Evolutionary conservation across 2,329 filamentous ascomycete species (phyloP).

Genomic region (Fusarium pseudocircinatum): DNA sequence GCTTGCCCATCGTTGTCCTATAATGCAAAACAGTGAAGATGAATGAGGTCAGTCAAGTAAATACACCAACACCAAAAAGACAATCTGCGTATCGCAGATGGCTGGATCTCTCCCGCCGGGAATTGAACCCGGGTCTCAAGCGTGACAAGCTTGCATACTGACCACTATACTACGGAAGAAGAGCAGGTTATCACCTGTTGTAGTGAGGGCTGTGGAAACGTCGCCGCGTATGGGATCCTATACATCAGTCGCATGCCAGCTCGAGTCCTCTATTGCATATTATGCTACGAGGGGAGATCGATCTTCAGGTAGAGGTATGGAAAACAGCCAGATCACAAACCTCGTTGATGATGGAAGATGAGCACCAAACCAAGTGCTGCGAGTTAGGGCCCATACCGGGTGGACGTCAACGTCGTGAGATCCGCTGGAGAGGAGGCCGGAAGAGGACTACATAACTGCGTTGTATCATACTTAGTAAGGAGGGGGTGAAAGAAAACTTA

Average conservation of each 20-base stretch:
- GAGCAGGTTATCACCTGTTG: neutral
- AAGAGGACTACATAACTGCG: no score
- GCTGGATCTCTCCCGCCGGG: neutral
- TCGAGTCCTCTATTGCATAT: neutral
- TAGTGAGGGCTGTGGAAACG: neutral
- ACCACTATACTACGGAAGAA: neutral
- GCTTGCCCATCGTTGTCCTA: neutral
- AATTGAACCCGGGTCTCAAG: neutral
- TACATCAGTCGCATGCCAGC: neutral
- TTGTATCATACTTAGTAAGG: no score
- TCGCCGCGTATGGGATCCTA: neutral
- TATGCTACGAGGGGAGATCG: neutral
- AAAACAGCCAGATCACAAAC: neutral
- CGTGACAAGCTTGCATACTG: neutral
- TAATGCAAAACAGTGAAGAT: neutral
- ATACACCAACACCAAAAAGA: neutral
- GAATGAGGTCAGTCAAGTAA: neutral
- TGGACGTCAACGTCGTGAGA: no score
- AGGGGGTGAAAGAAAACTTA: no score
- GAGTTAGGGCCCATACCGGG: neutral
- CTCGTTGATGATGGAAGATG: neutral
- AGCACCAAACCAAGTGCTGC: neutral
- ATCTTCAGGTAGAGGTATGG: neutral
- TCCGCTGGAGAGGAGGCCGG: no score
- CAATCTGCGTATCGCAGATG: neutral